These are phyloP conservation scores for Colletotrichum filicis DNA, from an alignment of 2,329 filamentous ascomycete genomes.

Conservation along the genomic window DNA sequence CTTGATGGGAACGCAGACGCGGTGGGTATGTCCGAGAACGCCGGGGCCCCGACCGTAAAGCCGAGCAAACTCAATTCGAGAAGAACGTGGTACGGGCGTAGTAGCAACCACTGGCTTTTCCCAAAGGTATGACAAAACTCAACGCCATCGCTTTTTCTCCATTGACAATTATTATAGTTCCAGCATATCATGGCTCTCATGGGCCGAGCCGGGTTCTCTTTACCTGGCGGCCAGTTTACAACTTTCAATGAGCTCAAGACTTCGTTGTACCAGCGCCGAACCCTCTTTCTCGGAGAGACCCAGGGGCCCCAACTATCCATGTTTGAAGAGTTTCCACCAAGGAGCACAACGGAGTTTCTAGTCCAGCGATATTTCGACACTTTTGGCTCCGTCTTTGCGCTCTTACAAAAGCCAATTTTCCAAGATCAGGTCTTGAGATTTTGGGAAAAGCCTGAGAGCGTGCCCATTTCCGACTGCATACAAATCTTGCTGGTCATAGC, in stretches of 20 bases:
- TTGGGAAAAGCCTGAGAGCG: constrained; percentile 55
- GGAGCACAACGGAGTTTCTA: constrained; percentile 63
- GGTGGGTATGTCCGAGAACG: not conserved
- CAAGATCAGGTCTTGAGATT: constrained; percentile 59
- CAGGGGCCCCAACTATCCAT: not conserved
- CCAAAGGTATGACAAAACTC: not conserved
- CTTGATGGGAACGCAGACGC: not conserved
- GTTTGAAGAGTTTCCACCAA: constrained; percentile 39
- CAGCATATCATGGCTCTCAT: not conserved
- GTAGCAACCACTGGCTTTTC: not conserved
- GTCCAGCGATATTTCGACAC: constrained; percentile 50
- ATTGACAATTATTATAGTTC: not conserved
- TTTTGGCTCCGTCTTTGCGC: not conserved
- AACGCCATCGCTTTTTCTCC: too few relatives aligned
- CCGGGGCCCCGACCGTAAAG: not conserved
- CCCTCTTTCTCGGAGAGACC: not conserved
- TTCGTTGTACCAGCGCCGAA: not conserved
- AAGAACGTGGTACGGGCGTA: not conserved
- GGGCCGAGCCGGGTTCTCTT: not conserved
- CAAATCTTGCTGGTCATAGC: constrained; percentile 47
- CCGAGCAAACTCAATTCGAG: not conserved
- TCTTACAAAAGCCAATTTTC: constrained; percentile 34
- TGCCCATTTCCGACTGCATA: constrained; percentile 62
- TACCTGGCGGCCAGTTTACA: not conserved
- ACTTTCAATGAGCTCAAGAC: not conserved